Percentiles rank a stretch among this genome's conserved stretches.
phyloP scores from a whole-genome alignment of 495 filamentous ascomycete species.

The Hypoxylon fuscum region DNA sequence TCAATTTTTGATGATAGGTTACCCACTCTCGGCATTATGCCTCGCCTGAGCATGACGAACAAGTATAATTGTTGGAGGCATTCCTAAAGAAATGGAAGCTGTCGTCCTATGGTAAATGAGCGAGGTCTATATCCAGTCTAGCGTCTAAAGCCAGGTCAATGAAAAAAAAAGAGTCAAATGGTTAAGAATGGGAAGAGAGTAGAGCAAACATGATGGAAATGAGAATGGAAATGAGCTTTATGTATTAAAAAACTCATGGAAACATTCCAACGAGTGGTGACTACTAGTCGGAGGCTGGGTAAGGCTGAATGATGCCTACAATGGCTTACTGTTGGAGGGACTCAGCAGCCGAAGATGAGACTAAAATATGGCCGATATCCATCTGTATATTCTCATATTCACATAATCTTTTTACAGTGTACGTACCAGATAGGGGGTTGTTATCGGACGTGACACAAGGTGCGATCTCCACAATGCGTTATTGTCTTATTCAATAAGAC shows the following conservation, averaged over 20 bases:
- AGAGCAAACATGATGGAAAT: too few relatives aligned
- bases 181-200: neutral
- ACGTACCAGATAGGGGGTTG: too few relatives aligned
- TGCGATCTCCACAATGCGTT: too few relatives aligned
- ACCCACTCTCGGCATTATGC: slow-evolving; percentile 61
- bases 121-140: slow-evolving; percentile 1
- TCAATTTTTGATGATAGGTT: slow-evolving; percentile 16
- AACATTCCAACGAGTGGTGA: neutral
- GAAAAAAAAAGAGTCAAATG: too few relatives aligned
- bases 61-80: slow-evolving; percentile 68
- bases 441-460: too few relatives aligned
- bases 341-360: neutral
- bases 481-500: too few relatives aligned
- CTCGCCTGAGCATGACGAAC: slow-evolving; percentile 67
- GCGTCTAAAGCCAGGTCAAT: too few relatives aligned
- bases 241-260: neutral
- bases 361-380: slow-evolving; percentile 15
- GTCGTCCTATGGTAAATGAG: neutral
- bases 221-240: too few relatives aligned
- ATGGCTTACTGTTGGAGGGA: slow-evolving; percentile 9
- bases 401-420: too few relatives aligned
- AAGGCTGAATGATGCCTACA: slow-evolving; percentile 5
- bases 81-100: slow-evolving; percentile 32
- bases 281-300: neutral
- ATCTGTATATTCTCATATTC: too few relatives aligned